Evolutionary conservation across 495 filamentous ascomycete genomes (phyloP).

Genomic region (Pseudevernia furfuracea): DNA sequence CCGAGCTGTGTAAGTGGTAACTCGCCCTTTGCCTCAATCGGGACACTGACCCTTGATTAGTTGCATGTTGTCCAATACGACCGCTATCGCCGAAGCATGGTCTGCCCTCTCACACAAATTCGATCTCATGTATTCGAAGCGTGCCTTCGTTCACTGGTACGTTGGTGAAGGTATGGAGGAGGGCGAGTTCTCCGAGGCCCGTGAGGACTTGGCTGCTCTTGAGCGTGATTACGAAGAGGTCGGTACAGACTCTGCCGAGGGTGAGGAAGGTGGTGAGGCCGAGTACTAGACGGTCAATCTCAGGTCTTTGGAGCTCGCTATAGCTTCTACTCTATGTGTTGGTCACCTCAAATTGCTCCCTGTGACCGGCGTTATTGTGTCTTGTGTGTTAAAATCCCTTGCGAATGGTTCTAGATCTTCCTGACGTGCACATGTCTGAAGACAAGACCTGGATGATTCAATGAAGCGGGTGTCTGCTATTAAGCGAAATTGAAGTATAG

Average conservation of each 20-base stretch:
- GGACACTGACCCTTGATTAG: conserved; percentile 38
- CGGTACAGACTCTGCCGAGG: conserved; percentile 88
- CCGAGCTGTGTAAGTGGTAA: conserved; percentile 79
- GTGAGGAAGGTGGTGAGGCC: conserved; percentile 78
- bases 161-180: conserved; percentile 99
- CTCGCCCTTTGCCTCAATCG: background rate
- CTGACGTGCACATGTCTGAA: conserved; percentile 15
- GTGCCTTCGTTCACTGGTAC: conserved; percentile 99
- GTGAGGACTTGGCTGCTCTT: conserved; percentile 93
- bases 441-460: conserved; percentile 19
- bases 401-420: conserved; percentile 18
- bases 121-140: conserved; percentile 99
- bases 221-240: conserved; percentile 99
- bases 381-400: conserved; percentile 5
- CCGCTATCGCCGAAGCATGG: conserved; percentile 98
- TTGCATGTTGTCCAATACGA: conserved; percentile 99
- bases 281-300: conserved; percentile 69
- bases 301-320: conserved; percentile 5
- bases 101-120: conserved; percentile 96
- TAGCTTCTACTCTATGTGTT: conserved; percentile 1
- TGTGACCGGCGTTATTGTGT: conserved; percentile 12
- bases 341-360: conserved; percentile 17
- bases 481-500: conserved; percentile 8
- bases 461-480: conserved; percentile 17
- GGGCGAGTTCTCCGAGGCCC: conserved; percentile 97